phyloP scores from a whole-genome alignment of 2,329 filamentous ascomycete genomes.

The Zalaria obscura region DNA sequence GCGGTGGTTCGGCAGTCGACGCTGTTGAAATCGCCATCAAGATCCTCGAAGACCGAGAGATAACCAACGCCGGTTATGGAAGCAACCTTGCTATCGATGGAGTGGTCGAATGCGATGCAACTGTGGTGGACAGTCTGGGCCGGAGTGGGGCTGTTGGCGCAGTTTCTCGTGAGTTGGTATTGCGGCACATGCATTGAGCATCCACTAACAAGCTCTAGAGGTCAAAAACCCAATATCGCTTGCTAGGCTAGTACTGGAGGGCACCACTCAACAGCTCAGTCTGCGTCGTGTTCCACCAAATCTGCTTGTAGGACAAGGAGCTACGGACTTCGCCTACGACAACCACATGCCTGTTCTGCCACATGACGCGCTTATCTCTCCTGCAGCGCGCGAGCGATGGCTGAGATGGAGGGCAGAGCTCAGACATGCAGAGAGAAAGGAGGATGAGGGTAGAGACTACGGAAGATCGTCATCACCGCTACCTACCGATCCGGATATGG shows the following conservation, averaged over 20 bases:
- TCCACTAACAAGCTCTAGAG: conserved; percentile 36
- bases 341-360: conserved; percentile 60
- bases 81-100: conserved; percentile 90
- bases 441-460: conserved; percentile 11
- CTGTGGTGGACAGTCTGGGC: conserved; percentile 79
- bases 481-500: conserved; percentile 9
- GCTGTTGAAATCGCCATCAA: conserved; percentile 83
- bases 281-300: conserved; percentile 86
- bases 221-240: conserved; percentile 86
- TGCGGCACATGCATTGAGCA: background rate
- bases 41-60: conserved; percentile 80
- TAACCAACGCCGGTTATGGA: conserved; percentile 92
- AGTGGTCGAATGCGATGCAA: conserved; percentile 86
- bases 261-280: conserved; percentile 61
- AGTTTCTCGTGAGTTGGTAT: conserved; percentile 57
- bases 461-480: conserved; percentile 7
- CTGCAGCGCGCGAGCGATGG: conserved; percentile 65
- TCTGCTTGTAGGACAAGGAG: conserved; percentile 73
- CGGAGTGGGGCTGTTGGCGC: conserved; percentile 89
- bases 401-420: conserved; percentile 63
- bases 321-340: conserved; percentile 71
- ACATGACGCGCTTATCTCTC: conserved; percentile 67
- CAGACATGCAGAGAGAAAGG: conserved; percentile 41
- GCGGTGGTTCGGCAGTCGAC: conserved; percentile 68
- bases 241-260: conserved; percentile 69